Conservation (phyloP, 2,329 filamentous ascomycete species). For the Epichloe bromicola region DNA sequence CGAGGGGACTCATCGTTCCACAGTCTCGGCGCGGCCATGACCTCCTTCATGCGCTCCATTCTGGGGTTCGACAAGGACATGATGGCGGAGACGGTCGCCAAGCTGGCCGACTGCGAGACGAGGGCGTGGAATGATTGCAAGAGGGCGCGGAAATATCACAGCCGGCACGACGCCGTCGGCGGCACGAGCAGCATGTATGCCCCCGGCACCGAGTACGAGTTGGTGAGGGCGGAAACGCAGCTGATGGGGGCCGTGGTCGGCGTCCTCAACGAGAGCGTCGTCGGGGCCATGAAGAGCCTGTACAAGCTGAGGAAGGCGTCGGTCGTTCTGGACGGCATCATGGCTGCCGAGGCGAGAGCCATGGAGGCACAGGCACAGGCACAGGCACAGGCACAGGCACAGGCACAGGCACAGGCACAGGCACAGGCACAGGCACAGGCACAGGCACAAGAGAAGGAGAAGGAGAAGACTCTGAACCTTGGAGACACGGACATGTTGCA, state of each 20-base stretch:
- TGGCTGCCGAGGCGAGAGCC: slow-evolving; percentile 54
- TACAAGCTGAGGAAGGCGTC: slow-evolving; percentile 88
- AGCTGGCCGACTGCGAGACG: slow-evolving; percentile 63
- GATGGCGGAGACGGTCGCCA: slow-evolving; percentile 67
- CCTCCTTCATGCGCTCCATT: slow-evolving; percentile 73
- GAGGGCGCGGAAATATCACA: slow-evolving; percentile 45
- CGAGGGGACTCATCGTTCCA: slow-evolving; percentile 78
- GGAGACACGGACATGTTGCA: no score
- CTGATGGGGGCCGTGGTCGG: slow-evolving; percentile 81
- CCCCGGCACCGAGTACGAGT: slow-evolving; percentile 71
- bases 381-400: no score
- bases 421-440: no score
- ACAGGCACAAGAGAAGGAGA: slow-evolving; percentile 17
- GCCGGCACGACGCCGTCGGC: slow-evolving; percentile 26
- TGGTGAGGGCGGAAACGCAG: slow-evolving; percentile 75
- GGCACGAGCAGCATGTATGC: slow-evolving; percentile 49
- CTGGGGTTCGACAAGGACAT: slow-evolving; percentile 85
- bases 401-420: slow-evolving; percentile 15
- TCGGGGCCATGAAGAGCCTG: slow-evolving; percentile 82
- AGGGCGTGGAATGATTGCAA: slow-evolving; percentile 65
- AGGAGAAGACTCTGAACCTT: background rate
- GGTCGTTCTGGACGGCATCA: slow-evolving; percentile 64
- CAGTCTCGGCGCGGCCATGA: slow-evolving; percentile 65
- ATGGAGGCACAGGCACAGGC: slow-evolving; percentile 15
- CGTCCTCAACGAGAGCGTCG: slow-evolving; percentile 83